These are phyloP conservation scores for Acidomyces sp. DNA, from an alignment of 495 filamentous ascomycete species.

Conservation along the genomic window DNA sequence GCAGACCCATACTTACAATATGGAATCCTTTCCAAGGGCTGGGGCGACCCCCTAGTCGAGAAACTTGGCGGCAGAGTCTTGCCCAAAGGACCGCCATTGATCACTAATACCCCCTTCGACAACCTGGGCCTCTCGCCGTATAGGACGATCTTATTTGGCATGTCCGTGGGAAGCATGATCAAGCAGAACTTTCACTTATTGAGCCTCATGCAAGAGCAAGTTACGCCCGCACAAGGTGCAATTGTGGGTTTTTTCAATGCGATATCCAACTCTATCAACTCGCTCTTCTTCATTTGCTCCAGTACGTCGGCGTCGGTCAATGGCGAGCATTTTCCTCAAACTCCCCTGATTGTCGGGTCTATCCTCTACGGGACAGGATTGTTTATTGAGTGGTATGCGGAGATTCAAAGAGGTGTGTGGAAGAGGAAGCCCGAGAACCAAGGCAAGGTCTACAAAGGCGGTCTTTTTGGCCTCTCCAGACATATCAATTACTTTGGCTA, in stretches of 20 bases:
- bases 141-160: constrained; percentile 33
- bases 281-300: constrained; percentile 20
- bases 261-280: constrained; percentile 31
- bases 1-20: constrained; percentile 47
- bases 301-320: constrained; percentile 17
- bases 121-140: constrained; percentile 31
- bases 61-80: constrained; percentile 24
- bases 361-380: constrained; percentile 19
- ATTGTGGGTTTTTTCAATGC: constrained; percentile 35
- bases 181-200: constrained; percentile 41
- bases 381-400: constrained; percentile 18
- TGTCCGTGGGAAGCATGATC: constrained; percentile 36
- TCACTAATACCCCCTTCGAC: constrained; percentile 27
- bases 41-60: constrained; percentile 25
- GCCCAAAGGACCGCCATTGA: constrained; percentile 21
- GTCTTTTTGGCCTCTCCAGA: constrained; percentile 19
- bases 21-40: constrained; percentile 32
- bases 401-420: constrained; percentile 16
- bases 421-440: constrained; percentile 22
- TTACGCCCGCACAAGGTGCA: constrained; percentile 28
- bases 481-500: constrained; percentile 25
- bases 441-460: constrained; percentile 19
- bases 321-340: constrained; percentile 22
- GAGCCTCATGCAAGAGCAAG: constrained; percentile 32
- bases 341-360: constrained; percentile 21